A percentile compares a stretch with the other conserved stretches of the same genome.
phyloP scores from a whole-genome alignment of 371 early-diverging fungal genomes.

The Mucor indicus region DNA sequence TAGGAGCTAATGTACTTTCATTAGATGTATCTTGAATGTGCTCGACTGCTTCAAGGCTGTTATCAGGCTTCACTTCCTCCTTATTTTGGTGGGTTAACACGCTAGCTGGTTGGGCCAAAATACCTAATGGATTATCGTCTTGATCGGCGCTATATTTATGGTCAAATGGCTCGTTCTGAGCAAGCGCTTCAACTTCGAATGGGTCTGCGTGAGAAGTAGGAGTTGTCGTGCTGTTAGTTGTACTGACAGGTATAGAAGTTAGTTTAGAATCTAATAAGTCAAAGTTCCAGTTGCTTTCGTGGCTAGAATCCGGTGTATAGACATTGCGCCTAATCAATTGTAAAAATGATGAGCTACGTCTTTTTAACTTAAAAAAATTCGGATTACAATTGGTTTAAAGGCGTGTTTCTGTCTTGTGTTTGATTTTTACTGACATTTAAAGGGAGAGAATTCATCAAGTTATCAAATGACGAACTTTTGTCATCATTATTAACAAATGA shows the following conservation, averaged over 20 bases:
- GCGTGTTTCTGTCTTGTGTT: slow-evolving; percentile 14
- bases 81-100: slow-evolving; percentile 19
- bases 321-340: background rate
- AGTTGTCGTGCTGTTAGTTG: background rate
- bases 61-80: background rate
- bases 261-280: slow-evolving; percentile 42
- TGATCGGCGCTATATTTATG: no score
- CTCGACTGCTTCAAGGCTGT: background rate
- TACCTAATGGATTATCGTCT: slow-evolving; percentile 45
- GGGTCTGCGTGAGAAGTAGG: slow-evolving; percentile 27
- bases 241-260: slow-evolving; percentile 1
- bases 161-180: slow-evolving; percentile 19
- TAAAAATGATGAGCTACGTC: background rate
- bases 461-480: slow-evolving; percentile 23
- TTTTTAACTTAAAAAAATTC: background rate
- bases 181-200: slow-evolving; percentile 30
- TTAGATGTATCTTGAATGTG: background rate
- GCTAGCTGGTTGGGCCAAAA: slow-evolving; percentile 30
- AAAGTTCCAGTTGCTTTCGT: slow-evolving; percentile 43
- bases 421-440: slow-evolving; percentile 7
- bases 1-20: no score
- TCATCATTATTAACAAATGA: background rate
- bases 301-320: background rate
- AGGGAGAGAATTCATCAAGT: slow-evolving; percentile 35
- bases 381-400: slow-evolving; percentile 49